Evolutionary conservation across 2,329 filamentous ascomycete species (phyloP), one percentile per base, ranked within the genome.

Genomic region (Curvularia sp.): DNA sequence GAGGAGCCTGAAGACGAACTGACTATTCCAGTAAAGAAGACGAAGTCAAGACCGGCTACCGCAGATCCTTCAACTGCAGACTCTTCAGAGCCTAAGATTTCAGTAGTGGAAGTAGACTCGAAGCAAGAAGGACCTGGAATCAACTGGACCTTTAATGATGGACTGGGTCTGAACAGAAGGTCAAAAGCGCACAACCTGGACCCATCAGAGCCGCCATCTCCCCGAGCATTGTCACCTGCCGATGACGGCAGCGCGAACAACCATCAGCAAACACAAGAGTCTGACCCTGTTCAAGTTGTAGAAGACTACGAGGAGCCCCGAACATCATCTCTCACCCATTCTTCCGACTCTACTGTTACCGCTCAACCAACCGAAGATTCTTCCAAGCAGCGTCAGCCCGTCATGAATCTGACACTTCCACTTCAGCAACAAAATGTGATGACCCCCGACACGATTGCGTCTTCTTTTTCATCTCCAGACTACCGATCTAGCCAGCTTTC

Each of bases 1-100:
- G 91, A 93, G 27, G 91, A 93, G 63, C 73, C 73, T 13, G 89
- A 91, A 67, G 83, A 87, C 12, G 79, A 80, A 61, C 78, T 79
- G 64, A 51, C 53, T 25, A 50, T 57, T 6, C 56, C 61, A 21
- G 63, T 43, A 36, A 60, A 60, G 23, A 51, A 42, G 1, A 52
- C 61, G 4, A 55, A 60, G 27, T 53, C 62, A 34, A 56, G 57
- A 15, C 63, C 59, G n/a, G 47, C 58, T 42, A 57, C 63, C 43
- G 70, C 71, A 3, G 77, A 79, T 10, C 66, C 71, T 4, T 76
- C 76, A 43, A n/a, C 34, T 42, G 69, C 71, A 4, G 77, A 79
- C 10, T 64, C 70, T 5, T 76, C 76, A 38, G 73, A 77, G 46
- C 72, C 74, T 13, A 80, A 79, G 49, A 80, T 83, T 42, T 76